Percentiles rank a stretch among this genome's conserved stretches.
phyloP scores from a whole-genome alignment of 768 basidiomycete species.

The Serpula lacrymans region DNA sequence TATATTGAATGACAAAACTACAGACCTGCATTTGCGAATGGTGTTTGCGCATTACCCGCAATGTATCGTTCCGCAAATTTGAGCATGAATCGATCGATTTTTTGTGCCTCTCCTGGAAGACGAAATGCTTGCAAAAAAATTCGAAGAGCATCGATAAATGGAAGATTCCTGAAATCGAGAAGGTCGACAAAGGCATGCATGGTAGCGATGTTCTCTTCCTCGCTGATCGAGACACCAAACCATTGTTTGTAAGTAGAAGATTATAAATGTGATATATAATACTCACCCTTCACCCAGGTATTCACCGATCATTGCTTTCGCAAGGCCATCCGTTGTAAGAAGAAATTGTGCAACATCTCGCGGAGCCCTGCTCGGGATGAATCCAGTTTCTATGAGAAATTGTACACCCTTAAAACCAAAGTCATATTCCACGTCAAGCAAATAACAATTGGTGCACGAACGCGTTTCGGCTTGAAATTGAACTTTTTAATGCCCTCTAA shows the following conservation, averaged over 20 bases:
- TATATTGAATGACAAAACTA: conserved; percentile 7
- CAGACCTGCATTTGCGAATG: conserved; percentile 92
- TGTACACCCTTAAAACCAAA: conserved; percentile 77
- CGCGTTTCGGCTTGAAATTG: conserved; percentile 97
- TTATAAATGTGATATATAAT: not conserved
- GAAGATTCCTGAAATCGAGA: conserved; percentile 77
- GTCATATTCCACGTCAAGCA: not conserved
- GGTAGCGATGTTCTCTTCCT: conserved; percentile 82
- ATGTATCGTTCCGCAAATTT: conserved; percentile 98
- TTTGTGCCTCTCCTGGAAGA: conserved; percentile 94
- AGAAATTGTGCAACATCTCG: conserved; percentile 83
- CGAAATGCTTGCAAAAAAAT: conserved; percentile 93
- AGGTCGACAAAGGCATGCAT: conserved; percentile 98
- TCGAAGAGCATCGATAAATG: conserved; percentile 88
- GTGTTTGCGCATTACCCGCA: conserved; percentile 76
- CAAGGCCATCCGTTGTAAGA: conserved; percentile 85
- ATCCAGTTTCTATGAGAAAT: conserved; percentile 85
- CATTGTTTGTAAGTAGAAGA: not conserved
- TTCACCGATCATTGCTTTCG: conserved; percentile 95
- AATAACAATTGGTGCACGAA: conserved; percentile 32
- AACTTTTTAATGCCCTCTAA: conserved; percentile 96
- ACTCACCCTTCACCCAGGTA: conserved; percentile 95
- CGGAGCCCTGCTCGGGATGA: conserved; percentile 72
- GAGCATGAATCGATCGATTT: conserved; percentile 98
- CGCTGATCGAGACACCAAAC: conserved; percentile 44